Evolutionary conservation across 805 yeast genomes (phyloP).

Genomic region (Sugiyamaella americana): DNA sequence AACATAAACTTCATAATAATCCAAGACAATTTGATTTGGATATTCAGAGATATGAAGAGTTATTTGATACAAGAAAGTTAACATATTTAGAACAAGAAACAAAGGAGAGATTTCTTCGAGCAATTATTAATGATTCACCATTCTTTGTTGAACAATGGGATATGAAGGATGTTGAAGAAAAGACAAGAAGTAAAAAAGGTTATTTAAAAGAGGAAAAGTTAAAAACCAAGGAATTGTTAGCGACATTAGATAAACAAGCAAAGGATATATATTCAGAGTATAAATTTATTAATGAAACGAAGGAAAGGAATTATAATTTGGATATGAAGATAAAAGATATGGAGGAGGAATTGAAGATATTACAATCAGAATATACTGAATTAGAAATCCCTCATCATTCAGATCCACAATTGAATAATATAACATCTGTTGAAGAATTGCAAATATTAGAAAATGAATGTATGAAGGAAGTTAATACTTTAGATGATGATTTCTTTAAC

Average conservation of each 20-base stretch:
- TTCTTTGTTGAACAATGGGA: slow-evolving; percentile 32
- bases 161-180: slow-evolving; percentile 29
- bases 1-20: slow-evolving; percentile 15
- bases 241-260: slow-evolving; percentile 19
- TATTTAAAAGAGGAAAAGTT: slow-evolving; percentile 28
- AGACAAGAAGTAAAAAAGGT: slow-evolving; percentile 26
- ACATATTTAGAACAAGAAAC: slow-evolving; percentile 68
- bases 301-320: slow-evolving; percentile 28
- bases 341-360: slow-evolving; percentile 17
- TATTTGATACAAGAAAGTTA: slow-evolving; percentile 52
- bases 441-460: slow-evolving; percentile 29
- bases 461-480: slow-evolving; percentile 15
- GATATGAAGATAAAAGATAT: slow-evolving; percentile 24
- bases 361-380: slow-evolving; percentile 19
- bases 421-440: slow-evolving; percentile 26
- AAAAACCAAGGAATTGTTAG: slow-evolving; percentile 20
- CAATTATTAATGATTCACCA: slow-evolving; percentile 37
- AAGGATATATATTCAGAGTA: slow-evolving; percentile 21
- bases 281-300: slow-evolving; percentile 26
- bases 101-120: slow-evolving; percentile 57
- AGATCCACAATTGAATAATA: slow-evolving; percentile 25
- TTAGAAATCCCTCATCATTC: slow-evolving; percentile 23
- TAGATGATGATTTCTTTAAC: slow-evolving; percentile 9
- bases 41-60: slow-evolving; percentile 15
- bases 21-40: slow-evolving; percentile 18